Base-by-base conservation (phyloP, 768 basidiomycete species). In the Leccinum imitatum region DNA sequence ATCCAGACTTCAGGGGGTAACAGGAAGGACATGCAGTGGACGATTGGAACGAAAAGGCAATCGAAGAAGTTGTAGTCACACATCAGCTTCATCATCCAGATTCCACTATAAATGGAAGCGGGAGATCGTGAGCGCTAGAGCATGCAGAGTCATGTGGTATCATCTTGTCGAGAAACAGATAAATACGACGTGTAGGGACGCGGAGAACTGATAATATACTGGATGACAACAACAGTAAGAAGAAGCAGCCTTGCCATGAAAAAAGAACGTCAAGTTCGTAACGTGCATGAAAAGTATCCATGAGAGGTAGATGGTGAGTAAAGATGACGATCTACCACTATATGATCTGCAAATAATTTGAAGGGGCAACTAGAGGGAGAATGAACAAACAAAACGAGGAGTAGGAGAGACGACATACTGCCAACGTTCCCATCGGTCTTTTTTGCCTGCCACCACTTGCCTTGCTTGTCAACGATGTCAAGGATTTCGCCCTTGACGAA, bases 401-500 rank as follows among this genome's bases (percentile, higher is more conserved):
- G 46, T 50, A 51, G n/a, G 14, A 39, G 39, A 56, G 1, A 31
- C 3, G 1, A 86, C 91, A 76, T 72, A 92, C 91, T 93, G 79
- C 91, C 91, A 64, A 84, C 69, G 48, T 78, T 71, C 55, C 91
- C 93, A 71, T 95, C 93, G 17, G 80, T 66, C 75, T 90, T 94
- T 69, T 77, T 86, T 37, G 91, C 90, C 69, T 92, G 91, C 93
- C 93, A 95, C 93, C 93, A 93, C 71, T 93, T 92, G 53, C 91
- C 91, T 67, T 91, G 86, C 75, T 93, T 94, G 76, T 98, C 95
- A 59, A 95, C 73, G 57, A 98, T 90, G 63, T 97, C 94, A 63
- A 98, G 83, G 44, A 93, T 79, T 69, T 98, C 96, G 56, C 94
- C 93, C 73, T 98, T 98, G 54, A 77, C 69, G 75, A 99, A 98